Conservation (phyloP, 2,329 filamentous ascomycete genomes). For the Aureobasidium sp. region DNA sequence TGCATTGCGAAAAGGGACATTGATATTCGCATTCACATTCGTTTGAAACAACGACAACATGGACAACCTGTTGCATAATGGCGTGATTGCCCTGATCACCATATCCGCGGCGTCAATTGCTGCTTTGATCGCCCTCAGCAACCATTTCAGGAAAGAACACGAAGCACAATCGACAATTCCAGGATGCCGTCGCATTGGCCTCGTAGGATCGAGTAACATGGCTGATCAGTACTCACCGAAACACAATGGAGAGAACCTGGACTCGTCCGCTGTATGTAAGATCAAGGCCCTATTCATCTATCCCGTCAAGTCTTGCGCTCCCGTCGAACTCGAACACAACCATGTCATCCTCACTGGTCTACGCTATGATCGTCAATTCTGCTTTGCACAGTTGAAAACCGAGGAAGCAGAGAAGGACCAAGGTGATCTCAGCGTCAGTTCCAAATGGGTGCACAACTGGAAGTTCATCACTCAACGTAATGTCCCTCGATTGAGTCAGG, state of each 20-base stretch:
- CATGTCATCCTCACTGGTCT: slow-evolving; percentile 62
- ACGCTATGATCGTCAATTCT: slow-evolving; percentile 74
- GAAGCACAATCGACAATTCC: slow-evolving; percentile 10
- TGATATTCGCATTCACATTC: not conserved
- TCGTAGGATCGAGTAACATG: slow-evolving; percentile 23
- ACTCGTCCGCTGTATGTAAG: not conserved
- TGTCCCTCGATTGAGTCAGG: slow-evolving; percentile 62
- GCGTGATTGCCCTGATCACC: not conserved
- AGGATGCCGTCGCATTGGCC: slow-evolving; percentile 25
- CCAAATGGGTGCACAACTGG: slow-evolving; percentile 50
- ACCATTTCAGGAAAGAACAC: not conserved
- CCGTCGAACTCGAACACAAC: slow-evolving; percentile 62
- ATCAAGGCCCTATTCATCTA: slow-evolving; percentile 71
- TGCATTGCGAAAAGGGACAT: not conserved
- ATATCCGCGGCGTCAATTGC: not conserved
- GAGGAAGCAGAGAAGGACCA: slow-evolving; percentile 39
- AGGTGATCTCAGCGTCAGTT: slow-evolving; percentile 30
- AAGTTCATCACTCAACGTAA: slow-evolving; percentile 64
- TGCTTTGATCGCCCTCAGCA: not conserved
- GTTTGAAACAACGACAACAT: not conserved
- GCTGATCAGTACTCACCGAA: slow-evolving; percentile 21
- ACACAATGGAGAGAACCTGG: slow-evolving; percentile 12
- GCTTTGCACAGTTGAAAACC: slow-evolving; percentile 60
- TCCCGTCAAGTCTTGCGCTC: slow-evolving; percentile 74
- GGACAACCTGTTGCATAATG: not conserved